These are phyloP conservation scores for Arabis alpina DNA, from an alignment of 345 rosid species.

Conservation along the genomic window DNA sequence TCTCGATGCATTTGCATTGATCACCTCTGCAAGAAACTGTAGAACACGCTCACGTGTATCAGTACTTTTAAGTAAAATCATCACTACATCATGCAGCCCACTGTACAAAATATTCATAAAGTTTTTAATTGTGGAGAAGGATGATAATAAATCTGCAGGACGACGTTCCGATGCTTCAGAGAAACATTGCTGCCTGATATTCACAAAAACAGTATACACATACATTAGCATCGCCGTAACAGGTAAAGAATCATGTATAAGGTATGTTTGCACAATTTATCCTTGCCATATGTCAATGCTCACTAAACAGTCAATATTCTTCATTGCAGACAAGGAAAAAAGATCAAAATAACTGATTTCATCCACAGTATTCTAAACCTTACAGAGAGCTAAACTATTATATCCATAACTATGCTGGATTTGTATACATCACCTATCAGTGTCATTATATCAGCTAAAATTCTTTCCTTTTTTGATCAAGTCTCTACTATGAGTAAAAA, in stretches of 20 bases:
- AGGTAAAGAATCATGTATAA: neutral
- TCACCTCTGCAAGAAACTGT: slow-evolving; percentile 94
- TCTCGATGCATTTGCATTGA: slow-evolving; percentile 86
- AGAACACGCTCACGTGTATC: slow-evolving; percentile 86
- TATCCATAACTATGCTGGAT: neutral
- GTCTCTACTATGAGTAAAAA: slow-evolving; percentile 1
- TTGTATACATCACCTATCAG: slow-evolving; percentile 1
- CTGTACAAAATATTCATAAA: slow-evolving; percentile 73
- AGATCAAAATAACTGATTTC: neutral
- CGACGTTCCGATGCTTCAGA: slow-evolving; percentile 85
- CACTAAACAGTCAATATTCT: slow-evolving; percentile 16
- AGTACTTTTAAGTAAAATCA: slow-evolving; percentile 63
- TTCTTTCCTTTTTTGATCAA: slow-evolving; percentile 11
- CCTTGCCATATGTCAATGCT: slow-evolving; percentile 1
- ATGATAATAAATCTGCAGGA: slow-evolving; percentile 78
- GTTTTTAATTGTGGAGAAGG: slow-evolving; percentile 84
- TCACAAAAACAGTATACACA: slow-evolving; percentile 29
- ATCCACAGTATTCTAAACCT: neutral
- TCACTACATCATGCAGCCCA: slow-evolving; percentile 74
- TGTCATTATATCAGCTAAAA: slow-evolving; percentile 1
- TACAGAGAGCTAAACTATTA: neutral
- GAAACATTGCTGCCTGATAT: slow-evolving; percentile 90
- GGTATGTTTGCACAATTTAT: neutral
- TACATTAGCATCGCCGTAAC: neutral
- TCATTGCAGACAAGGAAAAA: slow-evolving; percentile 5